Evolutionary conservation across 345 rosid species (phyloP), one percentile per base, ranked within the genome.

Genomic region (Hypericum perforatum): DNA sequence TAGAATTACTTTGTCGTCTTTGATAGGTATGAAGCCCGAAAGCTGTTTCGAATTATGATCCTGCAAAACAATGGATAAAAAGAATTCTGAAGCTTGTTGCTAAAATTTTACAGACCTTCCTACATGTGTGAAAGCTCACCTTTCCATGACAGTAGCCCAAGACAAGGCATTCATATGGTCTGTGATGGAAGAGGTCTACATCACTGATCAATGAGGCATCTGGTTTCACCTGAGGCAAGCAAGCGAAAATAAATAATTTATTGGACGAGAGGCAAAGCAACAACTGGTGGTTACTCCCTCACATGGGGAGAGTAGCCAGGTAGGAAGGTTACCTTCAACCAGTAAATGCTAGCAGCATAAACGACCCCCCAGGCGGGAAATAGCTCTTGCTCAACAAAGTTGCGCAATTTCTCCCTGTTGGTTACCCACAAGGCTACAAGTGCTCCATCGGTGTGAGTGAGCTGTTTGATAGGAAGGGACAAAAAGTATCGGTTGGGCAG

Each of bases 341-440:
- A 90, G 68, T 78, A 81, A 53, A 76, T 52, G 12, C 76, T 77
- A 53, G 94, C 79, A 8, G 43, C 67, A 64, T 61, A 74, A 60
- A 54, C 72, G 52, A 84, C 75, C 66, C 86, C 94, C 95, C 94
- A 86, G 39, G 78, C 59, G 37, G 91, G 85, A 60, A 82, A 84
- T 38, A 86, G 72, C 75, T 86, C 94, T 69, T 76, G 74, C 78
- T 78, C 77, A 44, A 82, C 84, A 49, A 90, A 84, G 58, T 52
- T 67, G 8, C 67, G 89, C 64, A 84, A 64, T 53, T 86, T 86
- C 74, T 90, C 89, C 69, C 95, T 79, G 56, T 86, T 86, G 11
- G 97, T 90, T 64, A 84, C 82, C 97, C 97, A 89, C 54, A 90
- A 73, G 65, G 88, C 95, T 48, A 90, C 85, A 32, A 90, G 83